Evolutionary conservation across 2,329 filamentous ascomycete species (phyloP).

Genomic region (Fusarium sublunatum): DNA sequence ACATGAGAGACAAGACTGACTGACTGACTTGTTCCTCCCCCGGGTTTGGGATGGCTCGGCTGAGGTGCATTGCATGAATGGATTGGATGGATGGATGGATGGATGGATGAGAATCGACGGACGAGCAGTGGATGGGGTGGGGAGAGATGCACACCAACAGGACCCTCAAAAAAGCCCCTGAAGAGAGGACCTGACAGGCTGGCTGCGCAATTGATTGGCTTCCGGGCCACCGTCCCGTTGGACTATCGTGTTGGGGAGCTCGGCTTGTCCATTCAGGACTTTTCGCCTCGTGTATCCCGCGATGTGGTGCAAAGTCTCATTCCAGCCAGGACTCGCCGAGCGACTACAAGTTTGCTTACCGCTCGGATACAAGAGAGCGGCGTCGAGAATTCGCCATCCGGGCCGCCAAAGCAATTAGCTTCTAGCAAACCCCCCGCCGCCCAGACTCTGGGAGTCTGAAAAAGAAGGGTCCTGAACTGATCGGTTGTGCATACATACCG

Average conservation of each 20-base stretch:
- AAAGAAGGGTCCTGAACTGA: constrained; percentile 28
- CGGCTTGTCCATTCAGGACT: constrained; percentile 17
- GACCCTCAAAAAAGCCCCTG: constrained; percentile 32
- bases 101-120: constrained; percentile 5
- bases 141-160: constrained; percentile 24
- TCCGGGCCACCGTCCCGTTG: constrained; percentile 36
- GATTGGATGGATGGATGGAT: too few species aligned
- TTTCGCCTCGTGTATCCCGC: constrained; percentile 31
- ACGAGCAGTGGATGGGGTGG: constrained; percentile 12
- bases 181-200: constrained; percentile 10
- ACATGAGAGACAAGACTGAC: constrained; percentile 2
- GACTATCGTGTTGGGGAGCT: constrained; percentile 16
- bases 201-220: constrained; percentile 27
- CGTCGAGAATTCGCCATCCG: constrained; percentile 20
- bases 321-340: constrained; percentile 31
- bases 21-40: constrained; percentile 25
- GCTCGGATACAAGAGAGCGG: constrained; percentile 17
- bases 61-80: constrained; percentile 13
- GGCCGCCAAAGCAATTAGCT: constrained; percentile 10
- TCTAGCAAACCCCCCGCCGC: constrained; percentile 28
- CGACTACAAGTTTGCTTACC: constrained; percentile 20
- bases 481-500: too few species aligned
- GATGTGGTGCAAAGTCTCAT: constrained; percentile 30
- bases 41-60: constrained; percentile 29
- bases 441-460: constrained; percentile 15